These are phyloP conservation scores for Candida methanosorbosa DNA, from an alignment of 805 yeast species.

Conservation along the genomic window DNA sequence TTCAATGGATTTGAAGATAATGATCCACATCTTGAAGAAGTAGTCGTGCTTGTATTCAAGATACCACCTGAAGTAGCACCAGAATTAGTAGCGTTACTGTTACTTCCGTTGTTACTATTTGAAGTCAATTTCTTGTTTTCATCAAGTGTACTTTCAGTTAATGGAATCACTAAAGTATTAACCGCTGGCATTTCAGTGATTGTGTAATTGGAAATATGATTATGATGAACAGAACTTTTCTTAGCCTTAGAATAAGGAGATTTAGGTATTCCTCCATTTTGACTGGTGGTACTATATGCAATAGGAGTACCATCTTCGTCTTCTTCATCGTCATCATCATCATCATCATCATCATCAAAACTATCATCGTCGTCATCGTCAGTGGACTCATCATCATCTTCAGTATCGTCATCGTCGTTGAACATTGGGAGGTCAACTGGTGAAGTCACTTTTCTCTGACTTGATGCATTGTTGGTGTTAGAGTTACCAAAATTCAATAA, in stretches of 20 bases:
- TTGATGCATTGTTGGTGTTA: too few relatives aligned
- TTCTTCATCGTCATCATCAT: constrained; percentile 3
- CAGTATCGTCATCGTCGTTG: constrained; percentile 13
- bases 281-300: not conserved
- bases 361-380: constrained; percentile 12
- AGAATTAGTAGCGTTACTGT: too few relatives aligned
- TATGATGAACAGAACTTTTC: too few relatives aligned
- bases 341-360: constrained; percentile 9
- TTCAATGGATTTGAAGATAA: constrained; percentile 2
- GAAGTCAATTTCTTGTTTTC: not conserved
- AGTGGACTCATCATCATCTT: constrained; percentile 10
- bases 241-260: not conserved
- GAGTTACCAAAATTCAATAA: too few relatives aligned
- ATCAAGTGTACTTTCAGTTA: too few relatives aligned
- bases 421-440: too few relatives aligned
- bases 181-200: too few relatives aligned
- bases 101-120: too few relatives aligned
- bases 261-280: too few relatives aligned
- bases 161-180: too few relatives aligned
- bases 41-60: constrained; percentile 3
- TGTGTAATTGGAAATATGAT: too few relatives aligned
- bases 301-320: constrained; percentile 10
- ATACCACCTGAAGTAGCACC: constrained; percentile 6
- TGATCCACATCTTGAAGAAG: constrained; percentile 14
- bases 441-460: too few relatives aligned